Base-by-base conservation (phyloP, 1,284 basidiomycete species). In the Schizophyllum amplum region DNA sequence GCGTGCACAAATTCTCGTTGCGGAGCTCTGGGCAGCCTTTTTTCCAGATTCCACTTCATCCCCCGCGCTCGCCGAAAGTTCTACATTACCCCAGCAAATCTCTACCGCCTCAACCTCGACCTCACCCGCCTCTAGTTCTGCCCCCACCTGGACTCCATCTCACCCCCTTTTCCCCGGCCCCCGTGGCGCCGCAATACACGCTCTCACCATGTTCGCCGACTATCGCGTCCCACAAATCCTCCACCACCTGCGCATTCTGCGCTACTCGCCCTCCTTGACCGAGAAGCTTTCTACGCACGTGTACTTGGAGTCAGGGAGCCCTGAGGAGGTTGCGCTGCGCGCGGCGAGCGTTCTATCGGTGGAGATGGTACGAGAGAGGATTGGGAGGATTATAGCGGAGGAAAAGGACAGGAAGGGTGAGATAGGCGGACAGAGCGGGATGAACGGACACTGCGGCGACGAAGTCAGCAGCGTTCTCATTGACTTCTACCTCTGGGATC, bases 191-290 rank as follows among this genome's bases (percentile, higher is more conserved):
- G 69, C 71, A 47, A 86, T 88, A 57, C 74, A 79, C 53, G 72
- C 83, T 53, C 76, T 92, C 9, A 91, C 90, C 15, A 92, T 92
- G 90, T 92, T 92, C 68, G 88, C 90, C 4, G 90, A 92, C 71
- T 92, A 92, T 68, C 83, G 90, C 49, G 87, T 92, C 5, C 90
- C 90, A 2, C 90, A 92, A 67, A 88, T 92, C 58, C 72, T 92
- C 24, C 86, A 92, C 69, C 89, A 90, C 65, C 77, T 92, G 17
- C 74, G 78, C 47, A 85, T 91, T 60, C 74, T 92, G 52, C 68
- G 74, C 0, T 92, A 92, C 69, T 82, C 88, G 1, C 69, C 76
- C 0, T 66, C 75, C 4, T 76, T 92, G 51, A 65, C 79, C 9
- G 66, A 71, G 15, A 71, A 75, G 24, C 75, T 92, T 27, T 64